Conservation (phyloP, 2,329 filamentous ascomycete species). For the Escovopsis sp. region DNA sequence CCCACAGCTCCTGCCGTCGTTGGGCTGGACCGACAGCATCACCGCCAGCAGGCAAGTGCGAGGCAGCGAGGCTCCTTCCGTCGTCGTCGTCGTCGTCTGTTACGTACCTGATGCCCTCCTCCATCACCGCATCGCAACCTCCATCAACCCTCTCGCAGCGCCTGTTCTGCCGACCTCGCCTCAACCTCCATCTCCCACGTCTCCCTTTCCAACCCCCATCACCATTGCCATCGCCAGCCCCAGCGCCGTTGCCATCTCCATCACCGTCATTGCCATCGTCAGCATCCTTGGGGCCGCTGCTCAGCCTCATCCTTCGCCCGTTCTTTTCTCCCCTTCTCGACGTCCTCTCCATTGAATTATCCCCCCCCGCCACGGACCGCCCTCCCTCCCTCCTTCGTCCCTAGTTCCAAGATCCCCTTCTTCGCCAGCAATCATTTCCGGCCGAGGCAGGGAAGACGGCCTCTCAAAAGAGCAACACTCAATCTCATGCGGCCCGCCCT, state of each 20-base stretch:
- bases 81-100: no score
- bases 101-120: background rate
- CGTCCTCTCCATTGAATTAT: background rate
- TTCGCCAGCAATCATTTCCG: background rate
- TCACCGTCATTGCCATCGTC: background rate
- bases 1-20: no score
- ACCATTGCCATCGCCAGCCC: background rate
- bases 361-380: background rate
- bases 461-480: constrained; percentile 1
- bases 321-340: background rate
- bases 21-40: no score
- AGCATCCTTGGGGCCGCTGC: background rate
- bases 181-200: background rate
- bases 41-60: no score
- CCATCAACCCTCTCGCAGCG: no score
- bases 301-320: background rate
- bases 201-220: background rate
- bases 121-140: no score
- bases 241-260: background rate
- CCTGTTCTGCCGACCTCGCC: no score
- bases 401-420: background rate
- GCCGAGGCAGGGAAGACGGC: constrained; percentile 1
- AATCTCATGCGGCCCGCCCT: background rate
- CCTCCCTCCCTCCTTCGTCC: background rate
- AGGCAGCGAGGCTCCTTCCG: no score